phyloP scores from a whole-genome alignment of 208 protist genomes.

The Naegleria gruberi region DNA sequence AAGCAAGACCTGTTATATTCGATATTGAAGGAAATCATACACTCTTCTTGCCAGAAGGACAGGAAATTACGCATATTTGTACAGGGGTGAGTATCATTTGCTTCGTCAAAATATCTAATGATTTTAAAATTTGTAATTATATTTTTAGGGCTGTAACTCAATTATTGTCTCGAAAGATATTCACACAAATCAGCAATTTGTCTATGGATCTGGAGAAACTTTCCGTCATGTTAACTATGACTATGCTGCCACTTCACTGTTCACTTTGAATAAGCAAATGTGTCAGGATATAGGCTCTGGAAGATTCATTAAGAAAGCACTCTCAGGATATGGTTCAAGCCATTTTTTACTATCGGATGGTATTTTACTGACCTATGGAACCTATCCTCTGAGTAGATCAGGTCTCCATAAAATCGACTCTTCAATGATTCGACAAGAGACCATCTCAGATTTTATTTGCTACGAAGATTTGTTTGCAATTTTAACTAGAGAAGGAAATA shows the following conservation, averaged over 20 bases:
- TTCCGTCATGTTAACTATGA: background rate
- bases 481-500: background rate
- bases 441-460: background rate
- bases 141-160: background rate
- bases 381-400: background rate
- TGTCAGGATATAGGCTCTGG: too few relatives aligned
- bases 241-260: too few relatives aligned
- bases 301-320: background rate
- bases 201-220: background rate
- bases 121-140: too few relatives aligned
- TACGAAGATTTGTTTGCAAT: background rate
- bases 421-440: background rate
- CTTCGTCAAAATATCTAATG: too few relatives aligned
- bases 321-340: background rate
- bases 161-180: background rate
- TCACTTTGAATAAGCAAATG: too few relatives aligned
- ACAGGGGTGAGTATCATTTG: background rate
- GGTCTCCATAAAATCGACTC: background rate
- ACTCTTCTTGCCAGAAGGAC: background rate
- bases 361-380: background rate
- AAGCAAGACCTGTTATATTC: background rate
- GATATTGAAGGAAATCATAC: background rate
- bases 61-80: background rate
- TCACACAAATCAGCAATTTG: background rate
- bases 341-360: background rate